A percentile compares a stretch with the other conserved stretches of the same genome.
phyloP scores from a whole-genome alignment of 805 yeast genomes.

The Torulaspora gathmanii region DNA sequence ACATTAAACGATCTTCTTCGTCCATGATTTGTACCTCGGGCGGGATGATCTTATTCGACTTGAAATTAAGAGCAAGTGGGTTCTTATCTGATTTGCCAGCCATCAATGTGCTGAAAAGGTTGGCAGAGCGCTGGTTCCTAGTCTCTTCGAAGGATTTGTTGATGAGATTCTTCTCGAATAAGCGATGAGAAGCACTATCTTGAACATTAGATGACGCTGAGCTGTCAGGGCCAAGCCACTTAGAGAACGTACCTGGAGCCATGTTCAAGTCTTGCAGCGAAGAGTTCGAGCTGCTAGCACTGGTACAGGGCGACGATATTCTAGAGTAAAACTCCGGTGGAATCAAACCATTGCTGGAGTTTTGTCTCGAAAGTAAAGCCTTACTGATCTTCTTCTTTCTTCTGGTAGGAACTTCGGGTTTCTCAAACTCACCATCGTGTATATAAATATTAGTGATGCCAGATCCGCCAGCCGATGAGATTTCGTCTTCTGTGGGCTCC shows the following conservation, averaged over 20 bases:
- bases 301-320: slow-evolving; percentile 33
- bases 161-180: slow-evolving; percentile 28
- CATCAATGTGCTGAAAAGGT: slow-evolving; percentile 18
- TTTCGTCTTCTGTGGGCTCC: slow-evolving; percentile 20
- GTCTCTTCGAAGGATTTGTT: slow-evolving; percentile 32
- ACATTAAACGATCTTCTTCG: slow-evolving; percentile 33
- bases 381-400: slow-evolving; percentile 11
- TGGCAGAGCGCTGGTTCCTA: slow-evolving; percentile 19
- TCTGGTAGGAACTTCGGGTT: slow-evolving; percentile 6
- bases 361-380: slow-evolving; percentile 13
- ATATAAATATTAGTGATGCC: slow-evolving; percentile 32
- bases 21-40: slow-evolving; percentile 18
- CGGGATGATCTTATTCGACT: slow-evolving; percentile 15
- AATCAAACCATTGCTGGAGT: slow-evolving; percentile 26
- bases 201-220: slow-evolving; percentile 3
- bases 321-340: slow-evolving; percentile 37
- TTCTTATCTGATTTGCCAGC: slow-evolving; percentile 19
- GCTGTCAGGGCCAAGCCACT: slow-evolving; percentile 15
- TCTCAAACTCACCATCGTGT: slow-evolving; percentile 34
- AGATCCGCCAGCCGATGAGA: slow-evolving; percentile 5
- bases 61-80: slow-evolving; percentile 25
- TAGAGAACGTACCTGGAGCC: slow-evolving; percentile 26
- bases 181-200: slow-evolving; percentile 7
- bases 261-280: slow-evolving; percentile 24
- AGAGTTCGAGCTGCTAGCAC: slow-evolving; percentile 30